phyloP scores from a whole-genome alignment of 768 basidiomycete genomes.

The Auricularia heimuer region DNA sequence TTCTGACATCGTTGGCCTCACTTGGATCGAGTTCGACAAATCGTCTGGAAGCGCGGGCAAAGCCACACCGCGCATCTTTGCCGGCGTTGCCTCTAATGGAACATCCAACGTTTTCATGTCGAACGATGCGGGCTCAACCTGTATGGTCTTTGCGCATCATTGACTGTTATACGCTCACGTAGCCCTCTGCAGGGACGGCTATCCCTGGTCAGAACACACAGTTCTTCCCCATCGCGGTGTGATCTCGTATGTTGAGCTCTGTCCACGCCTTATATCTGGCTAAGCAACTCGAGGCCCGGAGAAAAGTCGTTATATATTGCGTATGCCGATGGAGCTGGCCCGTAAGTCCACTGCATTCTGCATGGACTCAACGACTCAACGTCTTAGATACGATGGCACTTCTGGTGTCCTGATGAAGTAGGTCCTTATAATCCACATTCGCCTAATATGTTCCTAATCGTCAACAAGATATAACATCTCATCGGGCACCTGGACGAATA shows the following conservation, averaged over 20 bases:
- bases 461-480: constrained; percentile 37
- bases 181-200: constrained; percentile 36
- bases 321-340: constrained; percentile 53
- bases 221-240: constrained; percentile 58
- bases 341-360: constrained; percentile 31
- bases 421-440: neutral
- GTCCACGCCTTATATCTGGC: neutral
- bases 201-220: constrained; percentile 48
- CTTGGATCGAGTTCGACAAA: constrained; percentile 59
- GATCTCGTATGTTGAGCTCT: constrained; percentile 25
- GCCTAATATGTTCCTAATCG: neutral
- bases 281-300: constrained; percentile 18
- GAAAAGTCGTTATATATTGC: constrained; percentile 52
- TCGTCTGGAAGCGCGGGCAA: constrained; percentile 43
- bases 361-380: neutral
- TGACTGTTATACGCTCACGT: neutral
- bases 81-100: constrained; percentile 52
- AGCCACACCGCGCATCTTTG: constrained; percentile 55
- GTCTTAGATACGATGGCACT: neutral
- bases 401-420: constrained; percentile 12
- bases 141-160: constrained; percentile 26
- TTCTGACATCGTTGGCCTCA: constrained; percentile 32
- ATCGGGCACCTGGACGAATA: constrained; percentile 46
- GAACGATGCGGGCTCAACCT: constrained; percentile 46
- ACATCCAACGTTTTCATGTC: constrained; percentile 47